Evolutionary conservation across 495 filamentous ascomycete genomes (phyloP), one percentile per base, ranked within the genome.

Genomic region (Aspergillus nanangensis): DNA sequence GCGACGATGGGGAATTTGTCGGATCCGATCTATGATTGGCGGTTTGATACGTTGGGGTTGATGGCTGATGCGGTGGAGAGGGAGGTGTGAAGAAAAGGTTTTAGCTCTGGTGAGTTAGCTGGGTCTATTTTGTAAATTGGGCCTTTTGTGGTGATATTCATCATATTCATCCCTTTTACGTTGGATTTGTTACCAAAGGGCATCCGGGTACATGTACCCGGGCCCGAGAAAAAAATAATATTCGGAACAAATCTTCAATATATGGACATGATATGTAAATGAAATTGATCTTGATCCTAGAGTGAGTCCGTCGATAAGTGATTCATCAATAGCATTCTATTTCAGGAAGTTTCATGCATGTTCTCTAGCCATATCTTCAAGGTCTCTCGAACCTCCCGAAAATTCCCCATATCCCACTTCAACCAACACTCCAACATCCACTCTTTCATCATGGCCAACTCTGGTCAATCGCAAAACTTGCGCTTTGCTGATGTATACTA

Each of bases 31-130:
- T 83, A 58, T 62, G 69, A 74, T 47, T 80, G 77, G 78, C 59
- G 53, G 53, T 90, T 87, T 60, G 70, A 75, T 42, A 86, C 71
- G 4, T 52, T 94, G 49, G 83, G 76, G 11, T 82, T 87, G 44
- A 81, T 92, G 74, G 87, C 85, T 14, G 79, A 81, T 49, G 79
- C 80, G 39, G 79, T 89, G 21, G 82, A 84, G 54, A 55, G n/a
- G n/a, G n/a, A 36, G 11, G 33, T 11, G 15, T 36, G 20, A 18
- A 14, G 29, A 14, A 35, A 17, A 18, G 14, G 13, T 17, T 8
- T 15, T 7, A 17, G 15, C 15, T 34, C 31, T 17, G 1, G n/a
- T 13, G n/a, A 36, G 8, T 15, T 36, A 18, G 14, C 4, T 17
- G 5, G 13, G n/a, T n/a, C n/a, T n/a, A n/a, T n/a, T n/a, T n/a